Evolutionary conservation across 2,329 filamentous ascomycete genomes (phyloP), one percentile per base, ranked within the genome.

Genomic region (Nemania sp.): DNA sequence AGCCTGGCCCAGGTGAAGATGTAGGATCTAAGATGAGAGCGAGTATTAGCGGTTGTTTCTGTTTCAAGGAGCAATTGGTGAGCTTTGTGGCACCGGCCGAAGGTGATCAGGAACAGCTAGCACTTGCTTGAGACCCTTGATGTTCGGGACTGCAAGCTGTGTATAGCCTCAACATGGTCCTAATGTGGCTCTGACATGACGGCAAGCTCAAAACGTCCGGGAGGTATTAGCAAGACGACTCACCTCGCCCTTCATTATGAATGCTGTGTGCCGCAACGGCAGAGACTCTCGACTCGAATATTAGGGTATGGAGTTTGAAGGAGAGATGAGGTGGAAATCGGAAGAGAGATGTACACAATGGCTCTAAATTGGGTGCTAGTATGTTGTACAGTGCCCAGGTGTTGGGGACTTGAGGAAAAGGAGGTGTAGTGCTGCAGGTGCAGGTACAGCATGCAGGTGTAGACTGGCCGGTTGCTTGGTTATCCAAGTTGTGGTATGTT

Each of bases 1-100:
- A 76, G 86, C 86, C 79, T 89, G 82, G 72, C 82, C 82, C 66
- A 84, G 72, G 71, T 85, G 82, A 70, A 85, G 75, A 74, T 85
- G 82, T 74, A 84, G 77, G 73, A 85, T 79, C 82, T 84, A 59
- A n/a, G 37, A 39, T 9, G 49, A 51, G 56, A 53, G 28, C 48
- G 44, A 53, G 50, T 28, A 33, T 58, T 20, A 60, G 61, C n/a
- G n/a, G n/a, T n/a, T n/a, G n/a, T 40, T 43, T 65, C 30, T 61
- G 24, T 15, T 15, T 37, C 14, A 31, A 20, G 20, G 19, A 37
- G 30, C 11, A 36, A 45, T 26, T 52, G 39, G 39, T 8, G 40
- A 30, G 17, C 11, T 28, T 15, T 30, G 39, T 12, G 15, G 39
- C 14, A 7, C 15, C 30, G 42, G 34, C 42, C n/a, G n/a, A n/a